A percentile compares a stretch with the other conserved stretches of the same genome.
Conservation (phyloP, 306 rosid genomes). For the Trifolium dubium region DNA sequence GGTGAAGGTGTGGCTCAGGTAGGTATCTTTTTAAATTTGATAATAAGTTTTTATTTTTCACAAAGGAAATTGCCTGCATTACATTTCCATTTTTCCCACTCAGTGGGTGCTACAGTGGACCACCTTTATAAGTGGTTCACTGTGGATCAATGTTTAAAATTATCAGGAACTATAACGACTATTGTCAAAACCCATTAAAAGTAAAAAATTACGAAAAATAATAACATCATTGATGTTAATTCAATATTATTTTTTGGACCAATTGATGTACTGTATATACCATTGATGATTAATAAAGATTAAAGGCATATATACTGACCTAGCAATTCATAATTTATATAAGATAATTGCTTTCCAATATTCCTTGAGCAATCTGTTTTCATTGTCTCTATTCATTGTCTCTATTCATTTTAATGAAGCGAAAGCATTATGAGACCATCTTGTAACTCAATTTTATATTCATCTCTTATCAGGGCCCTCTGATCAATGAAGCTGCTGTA, state of each 20-base stretch:
- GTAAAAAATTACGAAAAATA: too few species aligned
- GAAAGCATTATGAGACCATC: constrained; percentile 19
- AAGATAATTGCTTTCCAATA: constrained; percentile 25
- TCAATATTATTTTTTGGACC: too few species aligned
- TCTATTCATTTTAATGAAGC: too few species aligned
- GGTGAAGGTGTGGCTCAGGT: constrained; percentile 90
- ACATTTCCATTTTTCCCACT: constrained; percentile 21
- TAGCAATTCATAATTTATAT: not conserved
- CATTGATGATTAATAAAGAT: too few species aligned
- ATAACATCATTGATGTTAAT: too few species aligned
- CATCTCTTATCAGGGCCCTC: constrained; percentile 79
- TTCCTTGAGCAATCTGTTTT: constrained; percentile 21
- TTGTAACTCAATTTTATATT: constrained; percentile 40
- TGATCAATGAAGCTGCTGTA: constrained; percentile 97
- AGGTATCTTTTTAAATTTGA: constrained; percentile 25
- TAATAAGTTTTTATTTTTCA: not conserved
- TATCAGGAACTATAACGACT: too few species aligned
- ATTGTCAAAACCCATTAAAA: too few species aligned
- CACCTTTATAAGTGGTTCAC: too few species aligned
- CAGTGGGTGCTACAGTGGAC: too few species aligned
- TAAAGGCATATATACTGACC: too few species aligned
- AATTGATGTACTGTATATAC: too few species aligned
- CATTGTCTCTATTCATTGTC: constrained; percentile 23
- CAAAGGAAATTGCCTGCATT: constrained; percentile 27
- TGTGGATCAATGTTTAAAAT: too few species aligned